Base-by-base conservation (phyloP, 441 rosid species). In the Syzygium malaccense region DNA sequence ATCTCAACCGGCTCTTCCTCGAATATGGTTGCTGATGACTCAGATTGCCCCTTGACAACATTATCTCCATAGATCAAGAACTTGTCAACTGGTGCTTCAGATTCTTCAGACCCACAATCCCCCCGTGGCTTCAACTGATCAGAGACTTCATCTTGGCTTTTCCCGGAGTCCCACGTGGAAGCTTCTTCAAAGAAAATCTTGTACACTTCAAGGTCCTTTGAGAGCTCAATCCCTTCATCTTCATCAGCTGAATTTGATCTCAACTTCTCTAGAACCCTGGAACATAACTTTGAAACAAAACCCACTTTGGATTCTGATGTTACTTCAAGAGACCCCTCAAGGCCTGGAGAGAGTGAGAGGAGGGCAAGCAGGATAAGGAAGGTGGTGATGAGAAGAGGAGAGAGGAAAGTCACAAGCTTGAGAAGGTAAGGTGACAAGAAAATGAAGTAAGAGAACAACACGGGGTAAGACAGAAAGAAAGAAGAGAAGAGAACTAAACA, bases 321-420 rank as follows among this genome's bases (percentile, higher is more conserved):
- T 55, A 86, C 88, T n/a, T 62, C 20, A 48, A 14, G 54, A 55
- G 75, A 75, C 62, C 15, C 48, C 9, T 86, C 89, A 66, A 91
- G 86, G 62, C 78, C 86, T 75, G 94, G 92, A 89, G 94, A 92
- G 71, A 94, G 55, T 62, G 95, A 92, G 84, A 95, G 88, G 56
- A 95, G 92, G 20, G 96, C 91, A 2, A 95, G 94, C 88, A 96
- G 93, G 62, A 95, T 88, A 85, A 98, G 97, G 75, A 95, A 92
- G 54, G 98, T 54, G 87, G 87, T 85, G 64, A 85, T 12, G 87
- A 85, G 62, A 55, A 85, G 87, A 45, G 87, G 87, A 33, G 49
- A 55, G 62, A 85, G 87, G 64, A 85, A 85, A 30, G 87, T 12
- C 25, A 85, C 87, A 9, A 85, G 48, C 87, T 85, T 85, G 87